Evolutionary conservation across 1,284 basidiomycete species (phyloP).

Genomic region (Moesziomyces globuligerus): DNA sequence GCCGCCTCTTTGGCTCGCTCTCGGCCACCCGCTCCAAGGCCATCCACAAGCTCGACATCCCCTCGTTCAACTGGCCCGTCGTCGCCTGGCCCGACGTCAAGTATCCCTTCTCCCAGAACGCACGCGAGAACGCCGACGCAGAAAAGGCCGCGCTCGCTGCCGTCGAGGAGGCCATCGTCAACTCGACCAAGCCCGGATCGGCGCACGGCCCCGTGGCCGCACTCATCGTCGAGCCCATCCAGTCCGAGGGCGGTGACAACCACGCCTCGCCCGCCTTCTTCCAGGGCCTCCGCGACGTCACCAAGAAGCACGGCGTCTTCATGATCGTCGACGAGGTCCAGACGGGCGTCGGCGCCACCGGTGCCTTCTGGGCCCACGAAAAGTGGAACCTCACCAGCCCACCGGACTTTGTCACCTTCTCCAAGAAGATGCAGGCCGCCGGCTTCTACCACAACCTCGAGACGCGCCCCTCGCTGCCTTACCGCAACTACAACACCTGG

Average conservation of each 20-base stretch:
- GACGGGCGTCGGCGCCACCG: slow-evolving; percentile 72
- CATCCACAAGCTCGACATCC: slow-evolving; percentile 73
- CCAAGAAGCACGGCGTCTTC: slow-evolving; percentile 69
- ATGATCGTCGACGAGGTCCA: slow-evolving; percentile 72
- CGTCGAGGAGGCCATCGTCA: slow-evolving; percentile 68
- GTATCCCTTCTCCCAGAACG: slow-evolving; percentile 70
- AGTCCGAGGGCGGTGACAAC: slow-evolving; percentile 73
- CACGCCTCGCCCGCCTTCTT: slow-evolving; percentile 72
- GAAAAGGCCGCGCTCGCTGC: slow-evolving; percentile 66
- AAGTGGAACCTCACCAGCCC: slow-evolving; percentile 70
- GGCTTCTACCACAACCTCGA: slow-evolving; percentile 71
- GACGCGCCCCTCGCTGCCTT: slow-evolving; percentile 70
- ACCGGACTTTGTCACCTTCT: slow-evolving; percentile 73
- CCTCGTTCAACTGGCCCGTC: slow-evolving; percentile 73
- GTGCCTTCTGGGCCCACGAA: slow-evolving; percentile 73
- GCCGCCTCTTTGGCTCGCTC: slow-evolving; percentile 67
- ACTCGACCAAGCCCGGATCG: slow-evolving; percentile 63
- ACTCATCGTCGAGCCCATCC: slow-evolving; percentile 72
- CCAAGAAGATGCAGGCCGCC: slow-evolving; percentile 67
- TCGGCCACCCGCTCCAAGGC: slow-evolving; percentile 70
- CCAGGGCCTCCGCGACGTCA: slow-evolving; percentile 70
- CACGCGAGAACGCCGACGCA: slow-evolving; percentile 69
- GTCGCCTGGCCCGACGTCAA: slow-evolving; percentile 71
- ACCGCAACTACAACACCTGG: slow-evolving; percentile 70
- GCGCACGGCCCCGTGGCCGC: slow-evolving; percentile 70